These are phyloP conservation scores for Lumnitzera racemosa DNA, from an alignment of 345 rosid genomes.

Conservation along the genomic window DNA sequence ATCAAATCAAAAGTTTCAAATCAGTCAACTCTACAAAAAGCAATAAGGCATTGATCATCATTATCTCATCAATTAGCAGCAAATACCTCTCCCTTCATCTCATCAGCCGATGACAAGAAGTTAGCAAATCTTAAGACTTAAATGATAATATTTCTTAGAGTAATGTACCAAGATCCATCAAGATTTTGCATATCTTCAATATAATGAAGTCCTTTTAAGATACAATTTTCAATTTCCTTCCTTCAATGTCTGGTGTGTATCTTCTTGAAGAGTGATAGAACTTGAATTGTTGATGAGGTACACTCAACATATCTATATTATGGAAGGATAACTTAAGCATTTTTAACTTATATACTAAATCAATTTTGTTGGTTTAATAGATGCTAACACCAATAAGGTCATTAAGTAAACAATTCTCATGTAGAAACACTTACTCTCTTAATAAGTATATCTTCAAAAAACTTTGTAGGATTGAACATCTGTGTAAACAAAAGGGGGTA, in stretches of 20 bases:
- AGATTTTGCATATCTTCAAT: slow-evolving; percentile 33
- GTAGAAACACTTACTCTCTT: slow-evolving; percentile 29
- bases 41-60: no score
- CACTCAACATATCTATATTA: slow-evolving; percentile 41
- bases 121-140: no score
- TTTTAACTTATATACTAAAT: no score
- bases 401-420: no score
- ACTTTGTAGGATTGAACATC: slow-evolving; percentile 47
- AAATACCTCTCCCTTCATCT: no score
- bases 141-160: not conserved
- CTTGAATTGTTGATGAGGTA: slow-evolving; percentile 40
- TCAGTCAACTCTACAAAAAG: no score
- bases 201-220: slow-evolving; percentile 18
- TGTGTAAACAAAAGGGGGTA: slow-evolving; percentile 5
- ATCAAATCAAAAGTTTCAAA: not conserved
- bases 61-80: no score
- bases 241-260: slow-evolving; percentile 30
- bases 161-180: slow-evolving; percentile 43
- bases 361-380: no score
- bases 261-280: slow-evolving; percentile 30
- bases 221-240: slow-evolving; percentile 24
- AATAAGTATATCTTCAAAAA: slow-evolving; percentile 39
- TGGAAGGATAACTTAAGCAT: no score
- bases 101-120: no score
- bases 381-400: no score